Evolutionary conservation across 345 rosid species (phyloP).

Genomic region (Gossypium australe): DNA sequence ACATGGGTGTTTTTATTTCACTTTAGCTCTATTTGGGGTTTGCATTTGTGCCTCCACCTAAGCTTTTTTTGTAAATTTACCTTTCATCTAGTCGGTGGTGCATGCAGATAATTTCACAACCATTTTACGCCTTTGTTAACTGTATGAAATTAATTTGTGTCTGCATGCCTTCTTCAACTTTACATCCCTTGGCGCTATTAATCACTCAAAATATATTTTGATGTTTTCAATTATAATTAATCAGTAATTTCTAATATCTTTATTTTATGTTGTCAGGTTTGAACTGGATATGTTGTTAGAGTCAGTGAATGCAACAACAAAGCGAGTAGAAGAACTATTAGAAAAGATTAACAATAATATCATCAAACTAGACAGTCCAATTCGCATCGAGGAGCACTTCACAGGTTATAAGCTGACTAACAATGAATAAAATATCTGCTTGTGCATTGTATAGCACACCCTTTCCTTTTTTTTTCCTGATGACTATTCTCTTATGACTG

Average conservation of each 20-base stretch:
- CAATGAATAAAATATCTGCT: neutral
- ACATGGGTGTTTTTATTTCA: neutral
- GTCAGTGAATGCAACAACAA: constrained; percentile 74
- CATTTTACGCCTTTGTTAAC: neutral
- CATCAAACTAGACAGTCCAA: constrained; percentile 49
- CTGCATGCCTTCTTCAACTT: neutral
- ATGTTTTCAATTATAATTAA: neutral
- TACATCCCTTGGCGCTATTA: neutral
- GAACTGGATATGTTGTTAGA: constrained; percentile 97
- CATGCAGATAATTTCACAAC: neutral
- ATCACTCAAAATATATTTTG: neutral
- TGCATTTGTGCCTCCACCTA: neutral
- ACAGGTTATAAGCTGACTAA: constrained; percentile 50
- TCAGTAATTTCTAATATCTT: constrained; percentile 14
- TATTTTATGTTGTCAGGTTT: constrained; percentile 50
- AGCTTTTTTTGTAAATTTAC: neutral
- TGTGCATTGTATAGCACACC: constrained; percentile 1
- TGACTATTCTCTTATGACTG: constrained; percentile 12
- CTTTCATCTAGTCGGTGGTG: constrained; percentile 7
- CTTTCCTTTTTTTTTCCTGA: constrained; percentile 14
- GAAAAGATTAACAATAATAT: constrained; percentile 65
- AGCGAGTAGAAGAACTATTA: constrained; percentile 78
- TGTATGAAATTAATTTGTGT: neutral
- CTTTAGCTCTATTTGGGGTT: neutral
- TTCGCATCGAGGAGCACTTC: constrained; percentile 70